Conservation (phyloP, 495 filamentous ascomycete species). For the Lophium mytilinum region DNA sequence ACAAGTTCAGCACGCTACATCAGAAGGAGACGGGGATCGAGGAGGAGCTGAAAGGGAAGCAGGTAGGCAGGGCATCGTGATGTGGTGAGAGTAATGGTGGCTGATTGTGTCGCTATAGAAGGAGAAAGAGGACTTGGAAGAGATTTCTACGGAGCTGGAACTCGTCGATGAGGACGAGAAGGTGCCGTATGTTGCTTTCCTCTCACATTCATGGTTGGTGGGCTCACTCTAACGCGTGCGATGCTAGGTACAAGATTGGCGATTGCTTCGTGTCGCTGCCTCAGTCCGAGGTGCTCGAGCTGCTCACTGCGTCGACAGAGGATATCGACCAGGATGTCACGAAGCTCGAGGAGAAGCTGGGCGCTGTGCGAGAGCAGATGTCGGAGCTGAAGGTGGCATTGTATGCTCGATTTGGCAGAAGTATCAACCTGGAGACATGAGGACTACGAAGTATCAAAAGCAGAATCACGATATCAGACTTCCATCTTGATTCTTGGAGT, state of each 20-base stretch:
- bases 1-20: constrained; percentile 91
- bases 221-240: not conserved
- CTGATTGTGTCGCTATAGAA: constrained; percentile 50
- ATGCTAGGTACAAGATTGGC: constrained; percentile 82
- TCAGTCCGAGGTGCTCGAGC: constrained; percentile 71
- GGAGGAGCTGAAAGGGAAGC: constrained; percentile 73
- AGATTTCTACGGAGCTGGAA: constrained; percentile 83
- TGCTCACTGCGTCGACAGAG: constrained; percentile 63
- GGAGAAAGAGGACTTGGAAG: constrained; percentile 95
- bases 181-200: constrained; percentile 57
- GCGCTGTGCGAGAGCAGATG: constrained; percentile 74
- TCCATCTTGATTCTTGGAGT: too few species aligned
- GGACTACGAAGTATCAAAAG: too few species aligned
- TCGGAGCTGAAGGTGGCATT: constrained; percentile 76
- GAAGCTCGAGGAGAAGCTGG: constrained; percentile 66
- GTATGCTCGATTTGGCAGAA: constrained; percentile 88
- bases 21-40: constrained; percentile 70
- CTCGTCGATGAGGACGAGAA: constrained; percentile 91
- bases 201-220: not conserved
- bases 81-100: constrained; percentile 12
- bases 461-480: not conserved
- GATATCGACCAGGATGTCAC: constrained; percentile 67
- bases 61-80: constrained; percentile 45
- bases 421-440: constrained; percentile 82
- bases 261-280: constrained; percentile 89